These are phyloP conservation scores for Acacia confusa DNA, from an alignment of 306 rosid genomes.

Conservation along the genomic window DNA sequence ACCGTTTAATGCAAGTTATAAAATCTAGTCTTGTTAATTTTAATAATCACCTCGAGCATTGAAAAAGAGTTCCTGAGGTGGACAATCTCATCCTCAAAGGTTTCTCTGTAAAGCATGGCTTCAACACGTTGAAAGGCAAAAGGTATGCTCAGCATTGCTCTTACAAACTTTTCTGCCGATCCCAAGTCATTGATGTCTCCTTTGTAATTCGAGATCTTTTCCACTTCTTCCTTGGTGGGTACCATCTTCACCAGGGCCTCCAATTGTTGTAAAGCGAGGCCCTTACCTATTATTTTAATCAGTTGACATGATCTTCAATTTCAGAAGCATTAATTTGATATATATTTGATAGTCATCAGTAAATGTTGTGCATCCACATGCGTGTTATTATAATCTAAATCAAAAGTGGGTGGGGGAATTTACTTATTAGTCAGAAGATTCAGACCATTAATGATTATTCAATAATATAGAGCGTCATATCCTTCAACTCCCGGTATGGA, in stretches of 20 bases:
- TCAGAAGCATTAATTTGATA: conserved; percentile 9
- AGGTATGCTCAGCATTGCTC: conserved; percentile 65
- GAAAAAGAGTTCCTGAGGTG: conserved; percentile 87
- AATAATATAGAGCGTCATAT: background rate
- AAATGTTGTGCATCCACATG: conserved; percentile 32
- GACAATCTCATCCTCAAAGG: conserved; percentile 92
- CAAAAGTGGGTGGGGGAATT: conserved; percentile 27
- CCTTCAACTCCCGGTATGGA: background rate
- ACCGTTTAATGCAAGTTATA: background rate
- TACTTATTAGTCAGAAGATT: background rate
- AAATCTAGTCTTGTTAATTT: background rate
- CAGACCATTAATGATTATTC: background rate
- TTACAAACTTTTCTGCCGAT: conserved; percentile 79
- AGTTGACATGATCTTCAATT: conserved; percentile 14
- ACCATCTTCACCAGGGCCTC: conserved; percentile 94
- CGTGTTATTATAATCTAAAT: background rate
- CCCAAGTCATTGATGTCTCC: conserved; percentile 86
- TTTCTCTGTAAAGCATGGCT: conserved; percentile 83
- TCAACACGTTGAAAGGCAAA: conserved; percentile 75
- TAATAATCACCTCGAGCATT: conserved; percentile 78
- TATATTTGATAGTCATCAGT: conserved; percentile 12
- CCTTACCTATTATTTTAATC: conserved; percentile 57
- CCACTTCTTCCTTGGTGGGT: conserved; percentile 85
- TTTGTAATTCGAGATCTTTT: conserved; percentile 61
- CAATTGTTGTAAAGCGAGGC: conserved; percentile 70